Evolutionary conservation across 2,329 filamentous ascomycete genomes (phyloP), one percentile per base, ranked within the genome.

Genomic region (Domatiomyces globalis): DNA sequence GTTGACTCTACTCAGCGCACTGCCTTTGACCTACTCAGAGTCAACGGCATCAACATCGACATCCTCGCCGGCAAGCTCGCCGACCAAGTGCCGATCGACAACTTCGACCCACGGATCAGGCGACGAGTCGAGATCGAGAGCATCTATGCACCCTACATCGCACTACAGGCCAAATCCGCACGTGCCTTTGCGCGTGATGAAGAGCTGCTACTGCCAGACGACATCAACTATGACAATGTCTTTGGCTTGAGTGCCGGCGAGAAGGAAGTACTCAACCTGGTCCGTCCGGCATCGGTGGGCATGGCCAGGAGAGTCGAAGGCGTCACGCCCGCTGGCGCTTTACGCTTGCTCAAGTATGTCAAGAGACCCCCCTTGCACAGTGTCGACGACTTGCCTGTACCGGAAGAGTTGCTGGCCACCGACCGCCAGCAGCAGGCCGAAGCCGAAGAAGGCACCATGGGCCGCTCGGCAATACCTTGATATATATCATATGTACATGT

Each of bases 251-350:
- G 85, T 51, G 77, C 80, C 39, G 88, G 87, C 53, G 92, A 96
- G 71, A 83, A 79, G 66, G 74, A 79, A 25, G 76, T 83, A 3
- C 72, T 98, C 36, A 76, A 78, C 53, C 71, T 73, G 2, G 84
- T 87, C 1, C 73, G 79, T 49, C 92, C 92, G 0, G 87, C 94
- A 67, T 94, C 80, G 54, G 73, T 98, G 19, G 90, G 87, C 0
- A 92, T 95, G 75, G 90, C 90, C 29, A 76, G 87, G 47, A 73
- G 92, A 12, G 79, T 95, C 9, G 92, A 98, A 67, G 90, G 90
- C 2, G 75, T 76, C 18, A 74, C 71, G 10, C 71, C 71, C 12
- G 63, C 65, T 12, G 71, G 71, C 29, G 69, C 69, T 5, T 58
- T 73, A 53, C 62, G 68, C 33, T 57, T 74, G 51, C 59, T 74